phyloP scores from a whole-genome alignment of 495 filamentous ascomycete species.

The Penicillium canariense region DNA sequence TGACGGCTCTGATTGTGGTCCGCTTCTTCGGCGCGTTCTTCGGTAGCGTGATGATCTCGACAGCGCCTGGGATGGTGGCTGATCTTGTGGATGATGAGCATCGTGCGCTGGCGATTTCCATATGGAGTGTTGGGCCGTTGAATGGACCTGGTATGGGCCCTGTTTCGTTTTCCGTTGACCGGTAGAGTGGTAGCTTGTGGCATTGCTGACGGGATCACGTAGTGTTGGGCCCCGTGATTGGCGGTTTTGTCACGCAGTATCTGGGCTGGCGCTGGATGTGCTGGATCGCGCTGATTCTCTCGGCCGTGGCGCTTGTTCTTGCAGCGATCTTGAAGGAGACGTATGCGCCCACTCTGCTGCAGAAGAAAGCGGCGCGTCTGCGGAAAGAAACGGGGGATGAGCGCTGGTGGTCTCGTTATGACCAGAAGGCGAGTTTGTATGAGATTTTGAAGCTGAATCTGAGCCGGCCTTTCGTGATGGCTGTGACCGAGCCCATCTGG shows the following conservation, averaged over 20 bases:
- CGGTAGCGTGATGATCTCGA: slow-evolving; percentile 75
- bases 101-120: slow-evolving; percentile 67
- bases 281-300: slow-evolving; percentile 74
- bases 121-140: slow-evolving; percentile 76
- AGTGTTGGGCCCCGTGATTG: slow-evolving; percentile 58
- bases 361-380: slow-evolving; percentile 61
- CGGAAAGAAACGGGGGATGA: slow-evolving; percentile 74
- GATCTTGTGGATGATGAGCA: slow-evolving; percentile 72
- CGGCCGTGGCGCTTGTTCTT: slow-evolving; percentile 52
- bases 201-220: not conserved
- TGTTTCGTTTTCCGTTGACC: not conserved
- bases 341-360: slow-evolving; percentile 71
- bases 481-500: slow-evolving; percentile 80
- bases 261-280: slow-evolving; percentile 86
- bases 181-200: not conserved
- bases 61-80: slow-evolving; percentile 77
- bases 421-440: slow-evolving; percentile 55
- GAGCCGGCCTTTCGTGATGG: slow-evolving; percentile 72
- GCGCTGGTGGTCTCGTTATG: slow-evolving; percentile 75
- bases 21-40: slow-evolving; percentile 77
- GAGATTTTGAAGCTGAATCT: slow-evolving; percentile 67
- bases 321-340: slow-evolving; percentile 66
- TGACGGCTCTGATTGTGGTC: slow-evolving; percentile 62
- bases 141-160: slow-evolving; percentile 59
- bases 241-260: slow-evolving; percentile 66